Evolutionary conservation across 129 eudicot species (phyloP).

Genomic region (Dittrichia graveolens): DNA sequence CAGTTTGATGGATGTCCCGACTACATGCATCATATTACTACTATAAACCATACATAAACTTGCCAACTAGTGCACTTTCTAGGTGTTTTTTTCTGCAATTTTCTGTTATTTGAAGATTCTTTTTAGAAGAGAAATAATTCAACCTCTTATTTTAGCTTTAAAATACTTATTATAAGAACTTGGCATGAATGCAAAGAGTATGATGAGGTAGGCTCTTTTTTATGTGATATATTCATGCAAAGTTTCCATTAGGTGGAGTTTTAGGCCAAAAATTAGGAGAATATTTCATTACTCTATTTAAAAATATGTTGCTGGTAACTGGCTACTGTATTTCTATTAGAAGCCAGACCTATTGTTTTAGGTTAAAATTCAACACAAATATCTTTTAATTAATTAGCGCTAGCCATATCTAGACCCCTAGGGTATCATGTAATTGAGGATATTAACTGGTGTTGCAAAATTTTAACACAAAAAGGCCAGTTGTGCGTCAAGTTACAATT

Average conservation of each 20-base stretch:
- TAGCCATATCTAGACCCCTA: not conserved
- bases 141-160: no score
- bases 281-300: no score
- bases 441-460: not conserved
- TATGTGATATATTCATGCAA: no score
- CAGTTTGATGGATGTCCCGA: not conserved
- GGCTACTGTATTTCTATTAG: not conserved
- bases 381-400: not conserved
- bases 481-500: not conserved
- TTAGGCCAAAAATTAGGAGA: no score
- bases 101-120: not conserved
- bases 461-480: not conserved
- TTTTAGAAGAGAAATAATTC: not conserved
- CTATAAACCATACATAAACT: not conserved
- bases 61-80: not conserved
- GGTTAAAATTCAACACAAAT: not conserved
- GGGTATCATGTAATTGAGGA: not conserved
- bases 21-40: constrained; percentile 5
- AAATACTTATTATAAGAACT: no score
- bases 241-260: no score
- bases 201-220: no score
- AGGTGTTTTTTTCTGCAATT: not conserved
- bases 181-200: no score
- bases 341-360: not conserved
- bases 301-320: not conserved